Base-by-base conservation (phyloP, 2,329 filamentous ascomycete species). In the Ceratocystis huliohia region DNA sequence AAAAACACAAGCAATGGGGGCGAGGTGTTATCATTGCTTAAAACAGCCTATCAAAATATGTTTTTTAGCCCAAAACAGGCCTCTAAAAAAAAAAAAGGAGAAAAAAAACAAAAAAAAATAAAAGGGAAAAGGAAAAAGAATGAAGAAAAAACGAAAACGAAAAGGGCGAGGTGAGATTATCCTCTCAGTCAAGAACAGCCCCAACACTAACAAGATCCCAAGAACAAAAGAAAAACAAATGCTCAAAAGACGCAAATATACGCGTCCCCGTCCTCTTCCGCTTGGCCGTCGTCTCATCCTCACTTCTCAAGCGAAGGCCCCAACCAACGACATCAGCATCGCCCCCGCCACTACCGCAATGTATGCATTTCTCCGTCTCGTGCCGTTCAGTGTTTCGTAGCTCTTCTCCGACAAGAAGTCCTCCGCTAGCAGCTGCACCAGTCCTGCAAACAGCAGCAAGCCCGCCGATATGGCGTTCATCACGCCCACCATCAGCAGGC, bases 401-500 rank as follows among this genome's bases (percentile, higher is more conserved):
- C 86, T 89, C 78, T 88, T 87, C 70, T 90, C 87, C 13, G 83
- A 85, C 68, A 91, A 72, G 71, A 95, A 95, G 71, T 96, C 91
- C 75, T 95, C 90, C 0, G 89, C 88, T 61, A 96, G 79, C 22
- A 96, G 79, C 76, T 96, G 89, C 3, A 95, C 91, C 56, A 96
- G 77, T 0, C 89, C 89, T 0, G 91, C 90, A 73, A 93, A 95
- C 2, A 95, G 78, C 33, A 96, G 75, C 63, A 96, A 78, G 0
- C 91, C 91, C 63, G 87, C 87, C 8, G 88, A 91, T 64, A 95
- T 88, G 48, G 89, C 89, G 72, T 96, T 95, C 81, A 93, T 94
- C 73, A 92, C 84, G 6, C 91, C 91, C 5, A 95, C 90, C 77
- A 93, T 87, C 30, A 95, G 77, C 61, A 95, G 76, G 0, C 91